Evolutionary conservation across 805 yeast genomes (phyloP).

Genomic region (Suhomyces pyralidae): DNA sequence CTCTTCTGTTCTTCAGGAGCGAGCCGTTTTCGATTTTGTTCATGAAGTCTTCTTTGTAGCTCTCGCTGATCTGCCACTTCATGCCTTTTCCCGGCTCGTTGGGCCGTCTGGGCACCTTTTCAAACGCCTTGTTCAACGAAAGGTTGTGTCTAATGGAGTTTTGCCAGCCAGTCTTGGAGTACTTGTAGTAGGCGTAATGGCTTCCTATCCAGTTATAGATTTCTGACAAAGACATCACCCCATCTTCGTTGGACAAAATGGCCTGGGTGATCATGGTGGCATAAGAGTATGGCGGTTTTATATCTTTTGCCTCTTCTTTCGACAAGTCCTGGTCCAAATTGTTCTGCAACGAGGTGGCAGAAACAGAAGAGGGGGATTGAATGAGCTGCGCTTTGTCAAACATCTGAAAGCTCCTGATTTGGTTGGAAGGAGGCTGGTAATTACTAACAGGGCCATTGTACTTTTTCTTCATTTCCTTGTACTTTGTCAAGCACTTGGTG

Average conservation of each 20-base stretch:
- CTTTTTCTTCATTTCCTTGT: constrained; percentile 23
- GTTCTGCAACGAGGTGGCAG: constrained; percentile 44
- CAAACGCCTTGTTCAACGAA: constrained; percentile 94
- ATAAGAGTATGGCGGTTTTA: constrained; percentile 94
- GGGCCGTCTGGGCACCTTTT: constrained; percentile 91
- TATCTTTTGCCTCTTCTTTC: constrained; percentile 86
- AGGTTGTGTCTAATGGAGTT: constrained; percentile 94
- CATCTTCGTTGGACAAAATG: constrained; percentile 81
- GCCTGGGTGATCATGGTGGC: constrained; percentile 99
- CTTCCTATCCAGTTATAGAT: constrained; percentile 87
- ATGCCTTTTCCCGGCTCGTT: constrained; percentile 98
- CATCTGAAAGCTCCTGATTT: constrained; percentile 50
- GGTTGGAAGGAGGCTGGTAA: constrained; percentile 12
- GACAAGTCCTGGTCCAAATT: constrained; percentile 64
- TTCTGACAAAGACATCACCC: constrained; percentile 84
- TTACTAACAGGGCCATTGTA: neutral
- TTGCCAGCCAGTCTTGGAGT: constrained; percentile 96
- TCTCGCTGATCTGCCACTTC: constrained; percentile 95
- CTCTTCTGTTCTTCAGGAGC: constrained; percentile 69
- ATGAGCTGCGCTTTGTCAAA: constrained; percentile 42
- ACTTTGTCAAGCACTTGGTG: constrained; percentile 33
- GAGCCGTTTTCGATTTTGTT: constrained; percentile 76
- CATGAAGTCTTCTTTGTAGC: constrained; percentile 79
- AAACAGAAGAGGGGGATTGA: constrained; percentile 36
- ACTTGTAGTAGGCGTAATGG: constrained; percentile 88